Percentiles rank a stretch among this genome's conserved stretches.
These are phyloP conservation scores for Pseudogymnoascus sp. DNA, from an alignment of 2,329 filamentous ascomycete species.

Conservation along the genomic window DNA sequence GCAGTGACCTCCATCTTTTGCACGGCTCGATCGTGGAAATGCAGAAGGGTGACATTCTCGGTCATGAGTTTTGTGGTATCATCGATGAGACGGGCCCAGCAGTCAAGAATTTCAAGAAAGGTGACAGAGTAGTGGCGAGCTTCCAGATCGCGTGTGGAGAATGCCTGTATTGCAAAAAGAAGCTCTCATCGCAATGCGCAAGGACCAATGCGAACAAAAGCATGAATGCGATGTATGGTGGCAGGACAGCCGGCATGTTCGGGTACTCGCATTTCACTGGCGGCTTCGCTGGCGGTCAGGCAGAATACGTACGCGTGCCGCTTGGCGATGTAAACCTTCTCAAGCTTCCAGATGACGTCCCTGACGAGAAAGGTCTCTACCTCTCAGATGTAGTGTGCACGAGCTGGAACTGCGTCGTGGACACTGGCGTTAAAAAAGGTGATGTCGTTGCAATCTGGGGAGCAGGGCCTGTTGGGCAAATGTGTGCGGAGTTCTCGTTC, in stretches of 20 bases:
- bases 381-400: constrained; percentile 76
- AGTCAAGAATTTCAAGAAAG: constrained; percentile 49
- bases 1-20: constrained; percentile 33
- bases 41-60: constrained; percentile 47
- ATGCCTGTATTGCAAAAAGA: constrained; percentile 75
- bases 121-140: constrained; percentile 70
- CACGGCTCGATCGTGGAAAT: constrained; percentile 39
- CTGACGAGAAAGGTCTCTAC: constrained; percentile 74
- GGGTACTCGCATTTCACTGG: constrained; percentile 75
- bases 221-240: constrained; percentile 71
- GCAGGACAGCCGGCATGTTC: constrained; percentile 66
- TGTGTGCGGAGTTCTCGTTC: constrained; percentile 69
- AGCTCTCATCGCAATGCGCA: constrained; percentile 73
- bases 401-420: constrained; percentile 74
- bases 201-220: constrained; percentile 69
- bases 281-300: constrained; percentile 81
- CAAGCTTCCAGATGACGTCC: constrained; percentile 69
- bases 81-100: constrained; percentile 44
- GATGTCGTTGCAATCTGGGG: constrained; percentile 80
- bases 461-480: constrained; percentile 78
- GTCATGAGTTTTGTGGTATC: constrained; percentile 48
- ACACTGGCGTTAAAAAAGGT: constrained; percentile 71
- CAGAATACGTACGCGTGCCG: constrained; percentile 79
- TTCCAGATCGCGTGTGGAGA: constrained; percentile 74
- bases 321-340: constrained; percentile 75